Base-by-base conservation (phyloP, 2,329 filamentous ascomycete genomes). In the Pseudodiploospora longispora region DNA sequence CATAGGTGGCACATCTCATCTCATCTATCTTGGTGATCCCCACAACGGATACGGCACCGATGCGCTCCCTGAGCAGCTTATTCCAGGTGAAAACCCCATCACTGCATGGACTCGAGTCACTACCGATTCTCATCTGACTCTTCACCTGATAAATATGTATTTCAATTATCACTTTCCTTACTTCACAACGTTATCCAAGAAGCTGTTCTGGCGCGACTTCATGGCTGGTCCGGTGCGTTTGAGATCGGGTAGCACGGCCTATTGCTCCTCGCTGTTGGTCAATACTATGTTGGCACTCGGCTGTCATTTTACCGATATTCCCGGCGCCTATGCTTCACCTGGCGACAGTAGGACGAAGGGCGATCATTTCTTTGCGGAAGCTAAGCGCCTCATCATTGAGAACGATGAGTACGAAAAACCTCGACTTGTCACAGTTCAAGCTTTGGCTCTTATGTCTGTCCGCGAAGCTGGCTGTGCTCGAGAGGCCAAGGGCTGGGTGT, bases 121-220 rank as follows among this genome's bases (percentile, higher is more conserved):
- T 2, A 73, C 80, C 41, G 88, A 96, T 60, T 74, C 81, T 27
- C 78, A 85, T 43, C 72, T 95, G 38, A 81, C 96, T 54, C 77
- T 82, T 10, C 91, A 96, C 63, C 78, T 98, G 12, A 80, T 98
- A 59, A 91, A 90, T 57, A 90, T 97, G 87, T 98, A 98, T 66
- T 97, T 97, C 67, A 88, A 83, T 55, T 97, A 91, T 85, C 93
- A 97, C 64, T 97, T 97, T 63, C 83, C 89, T 12, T 97, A 93
- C 66, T 98, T 97, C 62, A 91, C 89, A 4, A 93, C 87, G 0
- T 71, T 97, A 6, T 91, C 90, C 9, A 94, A 87, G 61, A 81
- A 76, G 33, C 69, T 95, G 30, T 97, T 98, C 60, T 90, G 87
- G 59, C 77, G 83, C 36, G 90, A 97, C 60, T 96, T 95, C 55